phyloP scores from a whole-genome alignment of 164 flowering plant species.

The Malania oleifera region DNA sequence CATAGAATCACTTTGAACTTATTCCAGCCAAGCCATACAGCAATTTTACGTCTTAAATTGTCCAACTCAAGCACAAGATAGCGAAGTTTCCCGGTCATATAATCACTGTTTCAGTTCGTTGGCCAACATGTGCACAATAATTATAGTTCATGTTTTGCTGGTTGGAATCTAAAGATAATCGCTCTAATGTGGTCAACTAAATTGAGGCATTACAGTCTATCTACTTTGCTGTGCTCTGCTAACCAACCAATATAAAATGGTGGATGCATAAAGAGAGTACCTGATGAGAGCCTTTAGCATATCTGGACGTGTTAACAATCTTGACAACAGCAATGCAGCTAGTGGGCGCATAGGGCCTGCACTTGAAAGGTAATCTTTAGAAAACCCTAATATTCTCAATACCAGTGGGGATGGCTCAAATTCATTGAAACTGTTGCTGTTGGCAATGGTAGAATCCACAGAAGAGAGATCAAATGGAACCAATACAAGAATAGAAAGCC shows the following conservation, averaged over 20 bases:
- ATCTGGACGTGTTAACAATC: slow-evolving; percentile 91
- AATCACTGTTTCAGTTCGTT: background rate
- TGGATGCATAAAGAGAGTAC: slow-evolving; percentile 22
- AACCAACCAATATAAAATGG: background rate
- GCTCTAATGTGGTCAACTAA: background rate
- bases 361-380: slow-evolving; percentile 79
- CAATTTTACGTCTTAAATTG: too few relatives aligned
- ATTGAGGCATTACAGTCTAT: background rate
- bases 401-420: slow-evolving; percentile 74
- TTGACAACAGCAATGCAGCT: slow-evolving; percentile 76
- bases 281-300: slow-evolving; percentile 77
- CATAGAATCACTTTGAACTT: too few relatives aligned
- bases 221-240: background rate
- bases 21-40: too few relatives aligned
- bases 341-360: slow-evolving; percentile 93
- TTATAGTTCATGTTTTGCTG: background rate
- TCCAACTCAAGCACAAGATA: too few relatives aligned
- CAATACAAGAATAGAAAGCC: slow-evolving; percentile 93
- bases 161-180: background rate
- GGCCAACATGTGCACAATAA: background rate
- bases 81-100: background rate
- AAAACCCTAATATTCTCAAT: slow-evolving; percentile 50
- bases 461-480: slow-evolving; percentile 95
- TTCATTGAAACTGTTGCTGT: slow-evolving; percentile 20
- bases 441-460: slow-evolving; percentile 75